These are phyloP conservation scores for Zasmidium citrigriseum DNA, from an alignment of 2,329 filamentous ascomycete species.

Conservation along the genomic window DNA sequence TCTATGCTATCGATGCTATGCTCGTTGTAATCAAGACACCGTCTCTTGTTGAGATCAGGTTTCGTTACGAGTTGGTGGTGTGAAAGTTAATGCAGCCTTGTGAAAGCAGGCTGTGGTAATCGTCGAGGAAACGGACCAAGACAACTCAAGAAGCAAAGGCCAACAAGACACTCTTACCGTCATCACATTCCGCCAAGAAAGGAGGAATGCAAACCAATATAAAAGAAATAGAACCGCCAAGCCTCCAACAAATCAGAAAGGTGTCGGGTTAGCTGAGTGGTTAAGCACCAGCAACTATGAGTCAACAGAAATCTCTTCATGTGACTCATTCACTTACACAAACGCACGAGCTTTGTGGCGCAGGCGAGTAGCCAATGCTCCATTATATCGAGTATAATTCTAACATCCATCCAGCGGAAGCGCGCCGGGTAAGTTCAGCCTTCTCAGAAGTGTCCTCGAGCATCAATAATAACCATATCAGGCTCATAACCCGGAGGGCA, in stretches of 20 bases:
- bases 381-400: no score
- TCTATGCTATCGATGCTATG: no score
- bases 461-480: background rate
- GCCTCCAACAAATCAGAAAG: background rate
- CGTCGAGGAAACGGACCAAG: no score
- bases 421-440: conserved; percentile 2
- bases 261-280: background rate
- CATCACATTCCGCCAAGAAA: background rate
- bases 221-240: background rate
- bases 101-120: no score
- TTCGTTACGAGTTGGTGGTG: no score
- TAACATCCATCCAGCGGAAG: no score
- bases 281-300: background rate
- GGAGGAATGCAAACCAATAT: background rate
- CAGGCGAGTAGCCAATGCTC: no score
- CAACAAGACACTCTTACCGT: background rate
- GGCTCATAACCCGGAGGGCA: conserved; percentile 25
- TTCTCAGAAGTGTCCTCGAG: background rate
- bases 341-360: no score
- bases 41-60: no score
- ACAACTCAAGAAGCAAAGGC: no score
- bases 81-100: no score
- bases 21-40: no score
- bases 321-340: background rate
- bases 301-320: background rate